Percentiles rank a stretch among this genome's conserved stretches.
These are phyloP conservation scores for Candida taoyuanica DNA, from an alignment of 805 yeast species.

Conservation along the genomic window DNA sequence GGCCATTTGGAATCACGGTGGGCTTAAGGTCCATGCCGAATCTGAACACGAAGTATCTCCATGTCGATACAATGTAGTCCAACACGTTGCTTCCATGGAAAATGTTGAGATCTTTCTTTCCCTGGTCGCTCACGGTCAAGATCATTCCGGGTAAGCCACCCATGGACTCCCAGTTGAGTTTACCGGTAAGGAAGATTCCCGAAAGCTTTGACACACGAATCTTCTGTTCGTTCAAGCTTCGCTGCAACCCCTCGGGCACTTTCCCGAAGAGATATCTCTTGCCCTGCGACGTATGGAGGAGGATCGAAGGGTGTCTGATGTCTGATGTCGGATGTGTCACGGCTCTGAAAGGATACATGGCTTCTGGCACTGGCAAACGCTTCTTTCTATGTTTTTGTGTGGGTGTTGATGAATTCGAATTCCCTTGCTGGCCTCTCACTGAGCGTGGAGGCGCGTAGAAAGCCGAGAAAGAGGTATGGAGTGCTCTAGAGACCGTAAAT, in stretches of 20 bases:
- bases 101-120: conserved; percentile 51
- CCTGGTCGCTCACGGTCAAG: conserved; percentile 77
- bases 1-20: conserved; percentile 21
- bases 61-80: conserved; percentile 62
- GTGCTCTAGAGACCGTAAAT: conserved; percentile 2
- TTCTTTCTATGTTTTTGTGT: background rate
- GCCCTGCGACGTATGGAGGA: conserved; percentile 36
- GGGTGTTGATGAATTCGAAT: background rate
- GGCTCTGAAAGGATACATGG: conserved; percentile 48
- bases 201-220: conserved; percentile 53
- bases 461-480: background rate
- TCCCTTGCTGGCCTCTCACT: background rate
- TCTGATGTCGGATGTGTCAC: conserved; percentile 62
- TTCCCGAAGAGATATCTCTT: conserved; percentile 66
- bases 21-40: conserved; percentile 54
- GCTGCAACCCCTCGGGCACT: conserved; percentile 81
- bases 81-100: conserved; percentile 45
- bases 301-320: conserved; percentile 49
- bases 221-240: conserved; percentile 60
- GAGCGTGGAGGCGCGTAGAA: background rate
- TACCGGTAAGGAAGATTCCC: conserved; percentile 74
- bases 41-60: conserved; percentile 86
- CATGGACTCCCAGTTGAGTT: conserved; percentile 66
- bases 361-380: conserved; percentile 7
- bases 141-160: conserved; percentile 94